Evolutionary conservation across 225 moss, liverwort and hornwort species (phyloP).

Genomic region (Sphagnum contortum): DNA sequence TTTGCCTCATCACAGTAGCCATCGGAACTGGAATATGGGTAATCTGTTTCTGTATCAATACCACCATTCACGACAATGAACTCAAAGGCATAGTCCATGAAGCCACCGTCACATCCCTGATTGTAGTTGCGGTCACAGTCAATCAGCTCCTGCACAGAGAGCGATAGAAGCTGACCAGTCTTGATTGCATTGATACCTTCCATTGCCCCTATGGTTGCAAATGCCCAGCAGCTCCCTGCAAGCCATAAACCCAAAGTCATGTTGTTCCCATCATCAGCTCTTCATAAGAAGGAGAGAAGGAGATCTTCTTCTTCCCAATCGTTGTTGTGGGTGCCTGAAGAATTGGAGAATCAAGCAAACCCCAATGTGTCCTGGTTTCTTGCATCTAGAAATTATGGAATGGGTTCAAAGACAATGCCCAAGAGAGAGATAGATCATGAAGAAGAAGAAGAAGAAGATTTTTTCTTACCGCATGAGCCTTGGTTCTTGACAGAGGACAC

Average conservation of each 20-base stretch:
- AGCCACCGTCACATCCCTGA: constrained; percentile 56
- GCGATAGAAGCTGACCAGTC: constrained; percentile 25
- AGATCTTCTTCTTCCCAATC: not conserved
- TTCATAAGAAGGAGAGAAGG: not conserved
- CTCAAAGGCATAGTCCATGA: constrained; percentile 50
- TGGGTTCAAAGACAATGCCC: too few species aligned
- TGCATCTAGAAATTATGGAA: too few species aligned
- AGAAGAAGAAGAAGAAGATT: not conserved
- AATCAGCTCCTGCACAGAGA: constrained; percentile 65
- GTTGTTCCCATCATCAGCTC: too few species aligned
- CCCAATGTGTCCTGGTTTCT: too few species aligned
- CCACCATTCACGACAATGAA: constrained; percentile 61
- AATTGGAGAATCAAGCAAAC: too few species aligned
- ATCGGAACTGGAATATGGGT: constrained; percentile 57
- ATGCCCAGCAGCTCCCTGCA: constrained; percentile 79
- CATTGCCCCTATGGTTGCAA: constrained; percentile 44
- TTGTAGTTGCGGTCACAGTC: constrained; percentile 57
- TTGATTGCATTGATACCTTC: constrained; percentile 50
- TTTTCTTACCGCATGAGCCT: constrained; percentile 42
- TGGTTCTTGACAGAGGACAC: constrained; percentile 47
- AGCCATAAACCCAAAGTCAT: not conserved
- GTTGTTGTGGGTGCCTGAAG: too few species aligned
- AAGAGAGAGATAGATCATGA: too few species aligned
- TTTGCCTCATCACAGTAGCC: constrained; percentile 54
- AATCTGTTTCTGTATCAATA: constrained; percentile 52